Percentiles rank a stretch among this genome's conserved stretches.
Conservation (phyloP, 768 basidiomycete genomes). For the Boletus reticuloceps region DNA sequence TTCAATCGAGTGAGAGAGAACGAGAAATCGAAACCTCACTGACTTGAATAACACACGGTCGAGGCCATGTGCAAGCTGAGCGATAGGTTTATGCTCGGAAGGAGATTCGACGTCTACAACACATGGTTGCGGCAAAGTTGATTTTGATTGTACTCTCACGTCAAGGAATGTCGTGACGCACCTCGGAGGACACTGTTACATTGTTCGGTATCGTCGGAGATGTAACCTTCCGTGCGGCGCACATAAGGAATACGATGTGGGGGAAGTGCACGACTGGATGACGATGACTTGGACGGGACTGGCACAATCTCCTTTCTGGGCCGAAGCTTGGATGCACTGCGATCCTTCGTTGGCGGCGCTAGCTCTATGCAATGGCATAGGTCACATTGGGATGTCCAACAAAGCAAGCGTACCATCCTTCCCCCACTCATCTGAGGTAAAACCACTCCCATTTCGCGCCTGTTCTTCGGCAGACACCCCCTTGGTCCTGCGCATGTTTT, state of each 20-base stretch:
- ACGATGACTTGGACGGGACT: neutral
- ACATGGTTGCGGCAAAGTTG: neutral
- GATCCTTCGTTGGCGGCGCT: slow-evolving; percentile 11
- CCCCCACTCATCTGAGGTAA: slow-evolving; percentile 19
- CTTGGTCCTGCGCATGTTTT: slow-evolving; percentile 2
- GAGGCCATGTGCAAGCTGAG: slow-evolving; percentile 62
- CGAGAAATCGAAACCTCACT: slow-evolving; percentile 18
- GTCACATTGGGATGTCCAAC: neutral
- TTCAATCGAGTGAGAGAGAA: neutral
- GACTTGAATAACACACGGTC: slow-evolving; percentile 77
- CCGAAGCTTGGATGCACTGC: neutral
- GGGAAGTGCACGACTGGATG: slow-evolving; percentile 15
- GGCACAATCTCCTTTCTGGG: slow-evolving; percentile 3
- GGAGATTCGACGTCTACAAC: slow-evolving; percentile 43
- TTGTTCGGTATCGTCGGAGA: slow-evolving; percentile 5
- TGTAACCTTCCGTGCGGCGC: slow-evolving; percentile 28
- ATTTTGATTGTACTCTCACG: neutral
- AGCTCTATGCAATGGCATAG: slow-evolving; percentile 1
- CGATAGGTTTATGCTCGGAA: slow-evolving; percentile 51
- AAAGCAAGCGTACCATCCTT: slow-evolving; percentile 18
- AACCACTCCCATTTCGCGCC: slow-evolving; percentile 1
- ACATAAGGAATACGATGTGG: slow-evolving; percentile 23
- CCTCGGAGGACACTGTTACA: slow-evolving; percentile 18
- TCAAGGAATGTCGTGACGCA: neutral
- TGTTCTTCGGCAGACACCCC: neutral